Base-by-base conservation (phyloP, 1,139 yeast genomes). In the Yamadazyma dendronema region DNA sequence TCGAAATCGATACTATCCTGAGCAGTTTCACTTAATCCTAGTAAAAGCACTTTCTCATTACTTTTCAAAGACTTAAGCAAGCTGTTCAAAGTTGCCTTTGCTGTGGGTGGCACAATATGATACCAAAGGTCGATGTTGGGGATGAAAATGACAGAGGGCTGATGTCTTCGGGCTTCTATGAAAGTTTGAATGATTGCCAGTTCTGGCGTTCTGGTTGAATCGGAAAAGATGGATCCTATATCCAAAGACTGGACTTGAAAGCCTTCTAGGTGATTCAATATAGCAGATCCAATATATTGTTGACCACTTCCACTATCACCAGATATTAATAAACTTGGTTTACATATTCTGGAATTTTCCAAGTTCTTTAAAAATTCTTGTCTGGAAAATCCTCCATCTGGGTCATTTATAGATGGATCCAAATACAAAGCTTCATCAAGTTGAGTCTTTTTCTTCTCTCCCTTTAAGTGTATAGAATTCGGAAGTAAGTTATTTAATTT, bases 291-390 rank as follows among this genome's bases (percentile, higher is more conserved):
- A 12, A 94, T 57, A 57, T 92, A 90, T 48, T 81, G 87, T 50
- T 90, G 96, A 1, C 98, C 99, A 61, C 77, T 78, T 0, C 97
- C 97, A n/a, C 71, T 65, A 3, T 67, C 65, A 2, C 98, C 97
- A 36, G 79, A 65, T 2, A 92, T 69, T 28, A 89, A 64, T 24
- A 92, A 59, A 46, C 94, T 78, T 1, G 99, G 99, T 44, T 88
- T 78, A 57, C 84, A 90, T 1, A 86, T 71, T 45, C 97, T 69
- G 4, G 94, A 74, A 28, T 71, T 67, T 46, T 84, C 80, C 33
- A 83, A 60, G 38, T 65, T 71, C 40, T 74, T 77, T 44, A 81
- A 66, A 33, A 77, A 68, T 53, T 79, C 86, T 57, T 79, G 94
- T 62, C 65, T 78, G 47, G 56, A 67, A 60, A 88, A 86, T 0